A percentile compares a stretch with the other conserved stretches of the same genome.
These are phyloP conservation scores for Trichoderma citrinoviride DNA, from an alignment of 2,329 filamentous ascomycete species.

Conservation along the genomic window DNA sequence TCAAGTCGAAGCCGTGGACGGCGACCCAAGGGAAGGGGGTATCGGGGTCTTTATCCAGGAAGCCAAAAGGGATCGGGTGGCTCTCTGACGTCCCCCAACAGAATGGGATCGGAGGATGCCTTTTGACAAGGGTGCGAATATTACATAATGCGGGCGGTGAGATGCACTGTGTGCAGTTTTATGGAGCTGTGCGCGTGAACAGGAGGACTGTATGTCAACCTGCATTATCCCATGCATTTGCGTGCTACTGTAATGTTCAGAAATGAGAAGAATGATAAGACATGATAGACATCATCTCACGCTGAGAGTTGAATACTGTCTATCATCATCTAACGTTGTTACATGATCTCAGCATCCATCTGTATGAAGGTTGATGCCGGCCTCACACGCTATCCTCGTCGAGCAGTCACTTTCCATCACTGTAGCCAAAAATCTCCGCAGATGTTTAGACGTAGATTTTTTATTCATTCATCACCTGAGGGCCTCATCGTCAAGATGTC, in stretches of 20 bases:
- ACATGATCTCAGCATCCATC: no score
- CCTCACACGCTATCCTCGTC: neutral
- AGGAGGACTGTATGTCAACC: neutral
- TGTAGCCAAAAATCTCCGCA: neutral
- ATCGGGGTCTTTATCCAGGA: neutral
- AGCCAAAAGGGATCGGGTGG: neutral
- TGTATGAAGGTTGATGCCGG: no score
- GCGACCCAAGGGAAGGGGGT: constrained; percentile 2
- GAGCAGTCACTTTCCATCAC: neutral
- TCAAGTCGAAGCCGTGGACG: neutral
- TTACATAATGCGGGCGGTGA: constrained; percentile 9
- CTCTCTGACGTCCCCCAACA: constrained; percentile 20
- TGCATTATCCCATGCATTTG: constrained; percentile 9
- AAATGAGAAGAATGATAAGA: neutral
- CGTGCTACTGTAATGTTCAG: neutral
- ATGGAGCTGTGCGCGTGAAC: neutral
- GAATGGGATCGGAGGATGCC: constrained; percentile 16
- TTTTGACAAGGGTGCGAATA: constrained; percentile 21
- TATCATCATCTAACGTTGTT: no score
- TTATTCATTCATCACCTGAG: constrained; percentile 19
- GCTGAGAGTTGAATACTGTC: no score
- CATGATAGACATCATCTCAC: neutral
- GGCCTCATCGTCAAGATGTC: constrained; percentile 14
- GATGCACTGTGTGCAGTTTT: constrained; percentile 11
- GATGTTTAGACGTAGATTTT: constrained; percentile 3